Conservation (phyloP, 2,329 filamentous ascomycete genomes). For the Sporothrix mexicana region DNA sequence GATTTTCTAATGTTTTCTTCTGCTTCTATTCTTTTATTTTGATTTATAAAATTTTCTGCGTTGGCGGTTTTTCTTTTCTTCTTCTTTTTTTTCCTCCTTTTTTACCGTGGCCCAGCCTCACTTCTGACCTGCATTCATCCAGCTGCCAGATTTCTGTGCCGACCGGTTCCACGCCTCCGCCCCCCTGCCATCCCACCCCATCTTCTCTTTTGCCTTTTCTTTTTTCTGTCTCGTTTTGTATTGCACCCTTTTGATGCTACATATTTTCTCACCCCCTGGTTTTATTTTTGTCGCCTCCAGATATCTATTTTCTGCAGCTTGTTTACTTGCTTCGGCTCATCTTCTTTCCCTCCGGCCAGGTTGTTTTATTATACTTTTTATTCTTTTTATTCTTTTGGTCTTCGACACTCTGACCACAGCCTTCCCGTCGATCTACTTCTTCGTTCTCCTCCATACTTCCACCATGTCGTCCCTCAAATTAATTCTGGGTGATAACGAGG, state of each 20-base stretch:
- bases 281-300: slow-evolving; percentile 27
- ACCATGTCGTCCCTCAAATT: slow-evolving; percentile 33
- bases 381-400: slow-evolving; percentile 4
- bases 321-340: slow-evolving; percentile 5
- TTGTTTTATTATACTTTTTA: neutral
- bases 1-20: neutral
- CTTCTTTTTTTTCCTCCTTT: neutral
- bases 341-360: neutral
- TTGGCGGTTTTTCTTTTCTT: neutral
- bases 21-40: neutral
- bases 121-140: slow-evolving; percentile 27
- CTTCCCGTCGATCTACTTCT: neutral
- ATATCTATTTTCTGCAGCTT: slow-evolving; percentile 11
- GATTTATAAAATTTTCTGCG: neutral
- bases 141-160: slow-evolving; percentile 20
- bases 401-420: neutral
- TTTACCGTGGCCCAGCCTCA: slow-evolving; percentile 21
- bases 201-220: neutral
- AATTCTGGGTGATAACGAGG: slow-evolving; percentile 30
- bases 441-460: neutral
- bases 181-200: slow-evolving; percentile 16
- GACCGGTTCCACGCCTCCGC: slow-evolving; percentile 9
- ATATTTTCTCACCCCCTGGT: slow-evolving; percentile 18
- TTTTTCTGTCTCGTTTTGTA: neutral
- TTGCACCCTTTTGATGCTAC: slow-evolving; percentile 9